Conservation (phyloP, 331 rosid species). For the Malus hybrid region DNA sequence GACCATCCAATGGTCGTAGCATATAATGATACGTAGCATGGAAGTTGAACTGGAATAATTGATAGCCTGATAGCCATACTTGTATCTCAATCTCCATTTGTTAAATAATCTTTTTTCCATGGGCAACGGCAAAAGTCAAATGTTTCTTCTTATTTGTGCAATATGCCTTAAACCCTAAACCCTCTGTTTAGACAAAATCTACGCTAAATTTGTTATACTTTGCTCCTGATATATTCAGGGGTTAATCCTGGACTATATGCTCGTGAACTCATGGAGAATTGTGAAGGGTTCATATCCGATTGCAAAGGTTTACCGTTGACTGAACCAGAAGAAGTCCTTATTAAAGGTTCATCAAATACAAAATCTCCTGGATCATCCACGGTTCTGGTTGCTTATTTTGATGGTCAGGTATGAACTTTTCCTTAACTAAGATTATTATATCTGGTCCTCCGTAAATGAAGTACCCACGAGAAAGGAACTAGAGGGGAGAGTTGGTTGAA, state of each 20-base stretch:
- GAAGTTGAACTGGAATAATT: background rate
- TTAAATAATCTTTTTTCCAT: background rate
- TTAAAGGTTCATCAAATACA: constrained; percentile 40
- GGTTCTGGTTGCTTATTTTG: constrained; percentile 52
- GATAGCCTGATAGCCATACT: background rate
- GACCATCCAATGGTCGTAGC: no score
- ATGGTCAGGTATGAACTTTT: constrained; percentile 54
- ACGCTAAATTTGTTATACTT: background rate
- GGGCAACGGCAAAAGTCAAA: background rate
- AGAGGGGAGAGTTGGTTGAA: background rate
- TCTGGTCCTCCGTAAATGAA: background rate
- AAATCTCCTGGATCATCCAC: constrained; percentile 55
- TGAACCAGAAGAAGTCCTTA: constrained; percentile 51
- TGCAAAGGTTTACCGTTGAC: constrained; percentile 20
- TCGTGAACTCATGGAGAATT: constrained; percentile 56
- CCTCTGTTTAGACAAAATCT: background rate
- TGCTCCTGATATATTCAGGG: constrained; percentile 29
- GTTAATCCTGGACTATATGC: constrained; percentile 38
- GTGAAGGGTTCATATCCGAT: constrained; percentile 39
- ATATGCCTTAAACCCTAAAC: background rate
- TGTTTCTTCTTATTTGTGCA: background rate
- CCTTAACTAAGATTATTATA: background rate
- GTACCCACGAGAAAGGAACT: background rate
- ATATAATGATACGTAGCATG: no score
- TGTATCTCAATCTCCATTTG: background rate